Conservation (phyloP, 768 basidiomycete species). For the Ephemerocybe angulata region DNA sequence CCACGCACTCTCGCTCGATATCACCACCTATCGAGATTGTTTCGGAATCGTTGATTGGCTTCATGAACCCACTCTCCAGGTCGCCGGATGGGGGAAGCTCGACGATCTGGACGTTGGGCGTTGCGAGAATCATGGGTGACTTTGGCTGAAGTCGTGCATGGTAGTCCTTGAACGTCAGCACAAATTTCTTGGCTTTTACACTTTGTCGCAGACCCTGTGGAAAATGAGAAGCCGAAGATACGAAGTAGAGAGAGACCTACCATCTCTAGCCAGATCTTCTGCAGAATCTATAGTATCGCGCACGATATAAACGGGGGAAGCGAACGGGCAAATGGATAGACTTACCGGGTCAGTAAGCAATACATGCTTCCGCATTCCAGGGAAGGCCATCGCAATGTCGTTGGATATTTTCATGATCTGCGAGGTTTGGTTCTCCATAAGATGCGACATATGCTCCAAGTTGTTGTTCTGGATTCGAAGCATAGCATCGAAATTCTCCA, state of each 20-base stretch:
- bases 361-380: constrained; percentile 38
- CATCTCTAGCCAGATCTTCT: constrained; percentile 12
- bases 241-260: background rate
- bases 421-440: constrained; percentile 29
- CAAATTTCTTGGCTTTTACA: constrained; percentile 37
- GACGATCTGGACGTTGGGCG: background rate
- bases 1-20: constrained; percentile 7
- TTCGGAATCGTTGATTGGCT: background rate
- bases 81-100: background rate
- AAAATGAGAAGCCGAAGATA: background rate
- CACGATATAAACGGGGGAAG: background rate
- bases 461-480: constrained; percentile 36
- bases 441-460: constrained; percentile 28
- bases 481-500: constrained; percentile 41
- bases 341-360: constrained; percentile 37
- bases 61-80: background rate
- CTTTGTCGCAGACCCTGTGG: constrained; percentile 34
- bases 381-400: constrained; percentile 23
- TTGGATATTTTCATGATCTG: constrained; percentile 28
- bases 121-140: background rate
- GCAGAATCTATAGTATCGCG: constrained; percentile 1
- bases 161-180: constrained; percentile 34
- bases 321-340: background rate
- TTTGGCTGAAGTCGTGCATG: constrained; percentile 14
- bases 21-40: background rate